Conservation (phyloP, 1,284 basidiomycete species). For the Sporisorium scitamineum region DNA sequence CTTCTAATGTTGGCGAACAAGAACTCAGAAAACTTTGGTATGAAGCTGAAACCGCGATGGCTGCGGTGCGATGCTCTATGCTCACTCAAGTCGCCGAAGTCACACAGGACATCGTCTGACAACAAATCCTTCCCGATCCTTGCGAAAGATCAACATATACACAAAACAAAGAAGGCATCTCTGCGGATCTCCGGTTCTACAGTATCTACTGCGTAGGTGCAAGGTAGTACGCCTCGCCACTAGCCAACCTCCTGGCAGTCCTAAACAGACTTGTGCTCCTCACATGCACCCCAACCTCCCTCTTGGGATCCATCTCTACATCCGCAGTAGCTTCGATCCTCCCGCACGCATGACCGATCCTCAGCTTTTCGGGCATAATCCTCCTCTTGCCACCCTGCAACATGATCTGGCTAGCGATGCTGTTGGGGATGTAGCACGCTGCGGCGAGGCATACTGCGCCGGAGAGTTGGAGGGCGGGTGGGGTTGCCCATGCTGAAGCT, state of each 20-base stretch:
- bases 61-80: no score
- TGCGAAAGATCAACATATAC: no score
- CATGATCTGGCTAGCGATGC: conserved; percentile 22
- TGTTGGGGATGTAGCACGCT: conserved; percentile 18
- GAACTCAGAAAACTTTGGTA: no score
- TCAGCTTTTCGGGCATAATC: conserved; percentile 20
- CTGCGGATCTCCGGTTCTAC: not conserved
- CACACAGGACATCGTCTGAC: no score
- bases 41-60: no score
- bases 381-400: not conserved
- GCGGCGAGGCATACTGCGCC: conserved; percentile 22
- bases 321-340: conserved; percentile 22
- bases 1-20: no score
- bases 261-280: conserved; percentile 22
- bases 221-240: conserved; percentile 18
- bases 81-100: no score
- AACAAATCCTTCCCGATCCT: no score
- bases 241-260: conserved; percentile 16
- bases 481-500: conserved; percentile 22
- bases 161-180: not conserved
- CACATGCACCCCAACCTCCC: conserved; percentile 16
- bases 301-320: conserved; percentile 19
- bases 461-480: conserved; percentile 26
- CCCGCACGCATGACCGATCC: conserved; percentile 18
- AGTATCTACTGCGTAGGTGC: conserved; percentile 9